Evolutionary conservation across 352 stramenopile genomes (phyloP).

Genomic region (Globisporangium recalcitrans): DNA sequence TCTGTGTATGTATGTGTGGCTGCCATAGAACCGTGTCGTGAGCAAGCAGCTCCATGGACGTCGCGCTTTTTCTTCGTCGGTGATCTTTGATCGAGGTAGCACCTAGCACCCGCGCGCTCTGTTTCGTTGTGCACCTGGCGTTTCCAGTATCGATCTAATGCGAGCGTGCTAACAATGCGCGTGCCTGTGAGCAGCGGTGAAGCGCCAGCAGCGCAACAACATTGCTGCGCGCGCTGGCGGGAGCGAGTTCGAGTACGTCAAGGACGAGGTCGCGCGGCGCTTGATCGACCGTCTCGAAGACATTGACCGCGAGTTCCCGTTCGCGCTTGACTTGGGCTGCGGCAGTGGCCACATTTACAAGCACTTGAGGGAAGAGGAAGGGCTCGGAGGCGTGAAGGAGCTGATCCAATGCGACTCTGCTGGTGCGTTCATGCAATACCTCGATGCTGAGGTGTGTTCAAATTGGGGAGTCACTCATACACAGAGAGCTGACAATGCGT

Average conservation of each 20-base stretch:
- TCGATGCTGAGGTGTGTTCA: not conserved
- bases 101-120: not conserved
- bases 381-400: conserved; percentile 65
- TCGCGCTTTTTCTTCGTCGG: conserved; percentile 39
- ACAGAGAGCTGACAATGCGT: not conserved
- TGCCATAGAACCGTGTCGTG: conserved; percentile 27
- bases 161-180: not conserved
- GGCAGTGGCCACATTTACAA: conserved; percentile 84
- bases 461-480: not conserved
- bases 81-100: conserved; percentile 63
- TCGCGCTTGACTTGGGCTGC: conserved; percentile 74
- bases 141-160: not conserved
- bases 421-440: conserved; percentile 20
- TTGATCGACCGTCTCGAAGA: conserved; percentile 82
- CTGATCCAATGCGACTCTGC: conserved; percentile 77
- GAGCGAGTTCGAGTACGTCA: conserved; percentile 82
- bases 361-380: conserved; percentile 63
- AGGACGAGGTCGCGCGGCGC: conserved; percentile 79
- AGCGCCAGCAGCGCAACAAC: conserved; percentile 82
- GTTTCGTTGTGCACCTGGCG: not conserved
- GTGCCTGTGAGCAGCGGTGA: conserved; percentile 38
- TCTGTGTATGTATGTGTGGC: not conserved
- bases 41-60: conserved; percentile 17
- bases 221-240: conserved; percentile 46
- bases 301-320: conserved; percentile 76